Evolutionary conservation across 805 yeast genomes (phyloP), one percentile per base, ranked within the genome.

Genomic region (Candida lessepsii): DNA sequence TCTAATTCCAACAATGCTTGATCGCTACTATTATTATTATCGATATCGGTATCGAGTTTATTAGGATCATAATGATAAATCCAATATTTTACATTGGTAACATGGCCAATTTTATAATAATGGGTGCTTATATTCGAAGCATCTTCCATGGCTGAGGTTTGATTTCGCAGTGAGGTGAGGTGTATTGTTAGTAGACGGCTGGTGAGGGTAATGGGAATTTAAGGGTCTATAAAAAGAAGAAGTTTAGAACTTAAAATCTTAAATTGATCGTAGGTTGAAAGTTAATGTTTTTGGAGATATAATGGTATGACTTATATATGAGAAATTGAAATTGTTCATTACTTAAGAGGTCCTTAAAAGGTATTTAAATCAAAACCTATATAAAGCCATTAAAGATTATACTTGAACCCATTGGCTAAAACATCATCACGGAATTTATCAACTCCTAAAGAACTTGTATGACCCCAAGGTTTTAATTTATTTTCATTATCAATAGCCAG

Each of bases 1-100:
- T 70, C 75, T 30, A 66, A 46, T 41, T 69, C 73, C 5, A 70
- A 45, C 11, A 68, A 56, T n/a, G 57, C 51, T 47, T 66, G 73
- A 45, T 69, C 73, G 47, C 52, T 56, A 26, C 50, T 52, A 15
- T 50, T 47, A 10, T 56, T 46, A 28, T 62, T 46, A 14, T 24
- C 37, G 5, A 4, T n/a, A 16, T 18, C 23, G 8, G 3, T 16
- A 11, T 30, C 35, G 4, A 11, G 18, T 15, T 37, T 30, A 9
- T 14, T 26, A 10, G 40, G 11, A 25, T 37, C 28, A 14, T 39
- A 33, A 9, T 58, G 47, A 46, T 60, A 67, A 13, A 66, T 51
- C 40, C 49, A 39, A 50, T 61, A 68, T 14, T 52, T 52, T 34
- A 68, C 54, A 39, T 48, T 46, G 14, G 51, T 46, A 9, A 69